phyloP scores from a whole-genome alignment of 148 eudicot genomes.

The Beta vulgaris region DNA sequence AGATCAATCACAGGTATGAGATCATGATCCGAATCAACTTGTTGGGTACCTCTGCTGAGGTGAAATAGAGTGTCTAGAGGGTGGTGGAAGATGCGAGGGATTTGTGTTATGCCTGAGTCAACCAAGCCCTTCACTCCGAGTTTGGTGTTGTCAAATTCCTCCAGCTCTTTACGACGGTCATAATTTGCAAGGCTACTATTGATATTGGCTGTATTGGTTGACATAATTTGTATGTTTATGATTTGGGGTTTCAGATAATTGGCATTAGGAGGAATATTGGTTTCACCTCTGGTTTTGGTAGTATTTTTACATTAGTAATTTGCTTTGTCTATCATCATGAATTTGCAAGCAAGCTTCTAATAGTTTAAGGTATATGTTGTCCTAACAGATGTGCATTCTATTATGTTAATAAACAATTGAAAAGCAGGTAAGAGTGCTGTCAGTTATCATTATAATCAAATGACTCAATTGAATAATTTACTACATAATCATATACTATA shows the following conservation, averaged over 20 bases:
- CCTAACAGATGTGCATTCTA: neutral
- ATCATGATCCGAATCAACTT: neutral
- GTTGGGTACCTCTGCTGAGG: neutral
- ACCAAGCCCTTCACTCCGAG: conserved; percentile 74
- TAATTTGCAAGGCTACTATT: neutral
- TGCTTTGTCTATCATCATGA: neutral
- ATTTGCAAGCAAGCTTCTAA: too few species aligned
- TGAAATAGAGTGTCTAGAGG: conserved; percentile 35
- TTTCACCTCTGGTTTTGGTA: neutral
- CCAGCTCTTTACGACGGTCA: conserved; percentile 41
- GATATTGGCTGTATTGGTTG: neutral
- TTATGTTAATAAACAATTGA: neutral
- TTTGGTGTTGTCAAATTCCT: conserved; percentile 58
- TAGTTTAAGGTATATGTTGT: too few species aligned
- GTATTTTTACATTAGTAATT: neutral
- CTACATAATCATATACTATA: too few species aligned
- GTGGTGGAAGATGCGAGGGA: conserved; percentile 62
- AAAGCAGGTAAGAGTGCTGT: too few species aligned
- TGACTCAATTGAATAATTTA: too few species aligned
- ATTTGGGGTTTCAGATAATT: too few species aligned
- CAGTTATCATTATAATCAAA: too few species aligned
- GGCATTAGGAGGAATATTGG: conserved; percentile 15
- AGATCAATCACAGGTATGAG: conserved; percentile 54
- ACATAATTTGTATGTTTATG: too few species aligned
- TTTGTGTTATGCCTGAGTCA: conserved; percentile 53